phyloP scores from a whole-genome alignment of 805 yeast species.

The Lipomyces chichibuensis region DNA sequence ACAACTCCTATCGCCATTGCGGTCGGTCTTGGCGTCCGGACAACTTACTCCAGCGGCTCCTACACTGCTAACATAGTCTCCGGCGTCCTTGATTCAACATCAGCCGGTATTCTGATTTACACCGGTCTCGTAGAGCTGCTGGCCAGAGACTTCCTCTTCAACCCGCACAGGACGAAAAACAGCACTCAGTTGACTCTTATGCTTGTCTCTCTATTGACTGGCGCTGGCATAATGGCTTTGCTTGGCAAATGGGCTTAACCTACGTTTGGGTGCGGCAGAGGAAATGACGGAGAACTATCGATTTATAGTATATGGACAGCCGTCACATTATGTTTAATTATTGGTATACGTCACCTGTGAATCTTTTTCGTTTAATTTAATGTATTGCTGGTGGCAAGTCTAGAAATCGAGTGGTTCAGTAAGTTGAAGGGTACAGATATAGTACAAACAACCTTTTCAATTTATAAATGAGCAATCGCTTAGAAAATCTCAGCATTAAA shows the following conservation, averaged over 20 bases:
- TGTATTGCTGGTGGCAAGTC: too few relatives aligned
- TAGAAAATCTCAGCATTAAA: too few relatives aligned
- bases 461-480: too few relatives aligned
- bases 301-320: too few relatives aligned
- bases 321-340: too few relatives aligned
- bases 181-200: slow-evolving; percentile 31
- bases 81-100: slow-evolving; percentile 70
- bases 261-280: too few relatives aligned
- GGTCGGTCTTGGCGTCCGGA: slow-evolving; percentile 71
- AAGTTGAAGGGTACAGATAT: too few relatives aligned
- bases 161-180: slow-evolving; percentile 45
- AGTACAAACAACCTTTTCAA: too few relatives aligned
- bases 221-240: slow-evolving; percentile 72
- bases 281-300: too few relatives aligned
- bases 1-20: slow-evolving; percentile 73
- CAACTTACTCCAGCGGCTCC: slow-evolving; percentile 48
- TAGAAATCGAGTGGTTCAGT: too few relatives aligned
- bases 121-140: slow-evolving; percentile 74
- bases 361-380: too few relatives aligned
- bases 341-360: too few relatives aligned
- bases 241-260: slow-evolving; percentile 73
- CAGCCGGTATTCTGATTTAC: slow-evolving; percentile 72
- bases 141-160: slow-evolving; percentile 70
- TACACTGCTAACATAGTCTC: slow-evolving; percentile 55
- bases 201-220: slow-evolving; percentile 40